Conservation (phyloP, 1,139 yeast species). For the Candida smagusa region DNA sequence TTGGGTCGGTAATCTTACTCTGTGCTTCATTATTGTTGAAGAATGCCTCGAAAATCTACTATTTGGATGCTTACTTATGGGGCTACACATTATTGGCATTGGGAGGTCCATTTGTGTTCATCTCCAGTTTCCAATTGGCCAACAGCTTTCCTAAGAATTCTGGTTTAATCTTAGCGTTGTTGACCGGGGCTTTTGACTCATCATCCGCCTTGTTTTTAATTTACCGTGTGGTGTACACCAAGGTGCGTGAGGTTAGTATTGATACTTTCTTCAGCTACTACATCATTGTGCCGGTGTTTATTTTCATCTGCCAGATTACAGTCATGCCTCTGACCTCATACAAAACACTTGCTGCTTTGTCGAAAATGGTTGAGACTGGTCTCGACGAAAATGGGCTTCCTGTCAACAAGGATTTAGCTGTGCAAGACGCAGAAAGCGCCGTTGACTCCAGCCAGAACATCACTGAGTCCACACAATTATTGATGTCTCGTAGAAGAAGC, state of each 20-base stretch:
- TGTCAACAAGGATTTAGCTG: conserved; percentile 35
- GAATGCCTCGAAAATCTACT: conserved; percentile 23
- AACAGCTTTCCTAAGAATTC: conserved; percentile 69
- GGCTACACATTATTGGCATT: conserved; percentile 71
- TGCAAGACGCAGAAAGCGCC: conserved; percentile 27
- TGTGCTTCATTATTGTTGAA: conserved; percentile 51
- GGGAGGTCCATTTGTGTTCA: conserved; percentile 82
- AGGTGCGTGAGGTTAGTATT: conserved; percentile 30
- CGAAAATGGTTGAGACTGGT: conserved; percentile 67
- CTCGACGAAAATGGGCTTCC: conserved; percentile 62
- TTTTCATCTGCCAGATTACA: conserved; percentile 64
- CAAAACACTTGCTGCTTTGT: conserved; percentile 65
- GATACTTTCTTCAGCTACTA: conserved; percentile 62
- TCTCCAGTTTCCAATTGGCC: conserved; percentile 76
- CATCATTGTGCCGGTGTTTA: conserved; percentile 69
- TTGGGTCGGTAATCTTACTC: conserved; percentile 61
- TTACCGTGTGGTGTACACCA: conserved; percentile 63
- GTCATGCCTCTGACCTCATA: conserved; percentile 80
- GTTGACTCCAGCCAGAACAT: conserved; percentile 20
- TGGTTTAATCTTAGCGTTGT: conserved; percentile 65
- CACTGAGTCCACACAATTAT: conserved; percentile 40
- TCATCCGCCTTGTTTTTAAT: conserved; percentile 69
- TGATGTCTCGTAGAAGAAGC: conserved; percentile 38
- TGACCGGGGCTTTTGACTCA: conserved; percentile 78
- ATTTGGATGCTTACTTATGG: conserved; percentile 55